Conservation (phyloP, 2,329 filamentous ascomycete genomes). For the Alternaria rosae region DNA sequence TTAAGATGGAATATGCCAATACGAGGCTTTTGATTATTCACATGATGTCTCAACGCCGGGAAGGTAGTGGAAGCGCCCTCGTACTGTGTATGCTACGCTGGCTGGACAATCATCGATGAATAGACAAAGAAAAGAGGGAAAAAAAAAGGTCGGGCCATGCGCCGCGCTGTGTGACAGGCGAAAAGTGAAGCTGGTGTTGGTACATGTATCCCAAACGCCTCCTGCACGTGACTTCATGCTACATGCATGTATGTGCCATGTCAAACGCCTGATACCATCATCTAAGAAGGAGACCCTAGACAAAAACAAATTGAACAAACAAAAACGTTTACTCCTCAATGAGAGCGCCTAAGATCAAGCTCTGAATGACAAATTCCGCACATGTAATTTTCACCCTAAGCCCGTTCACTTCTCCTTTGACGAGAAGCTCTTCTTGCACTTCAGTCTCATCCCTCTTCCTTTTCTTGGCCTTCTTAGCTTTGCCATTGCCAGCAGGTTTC, state of each 20-base stretch:
- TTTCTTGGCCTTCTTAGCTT: constrained; percentile 36
- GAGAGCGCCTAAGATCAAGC: constrained; percentile 83
- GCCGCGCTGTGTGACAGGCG: not conserved
- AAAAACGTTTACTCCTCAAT: constrained; percentile 62
- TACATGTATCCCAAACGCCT: not conserved
- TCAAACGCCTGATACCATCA: not conserved
- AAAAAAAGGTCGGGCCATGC: not conserved
- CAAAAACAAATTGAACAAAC: not conserved
- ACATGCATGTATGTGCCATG: not conserved
- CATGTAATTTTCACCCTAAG: constrained; percentile 72
- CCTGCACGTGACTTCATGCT: not conserved
- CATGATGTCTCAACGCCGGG: not conserved
- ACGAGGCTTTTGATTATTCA: not conserved
- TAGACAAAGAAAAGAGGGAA: not conserved
- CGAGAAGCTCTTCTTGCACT: constrained; percentile 31
- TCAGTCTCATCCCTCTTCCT: constrained; percentile 53
- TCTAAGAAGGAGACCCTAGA: not conserved
- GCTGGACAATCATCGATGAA: not conserved
- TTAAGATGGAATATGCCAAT: not conserved
- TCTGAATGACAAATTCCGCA: constrained; percentile 91
- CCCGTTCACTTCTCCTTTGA: constrained; percentile 49
- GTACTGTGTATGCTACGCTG: not conserved
- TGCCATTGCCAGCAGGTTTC: constrained; percentile 27
- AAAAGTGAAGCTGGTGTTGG: not conserved
- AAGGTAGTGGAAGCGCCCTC: not conserved